Evolutionary conservation across 331 rosid species (phyloP), one percentile per base, ranked within the genome.

Genomic region (Malus hybrid): DNA sequence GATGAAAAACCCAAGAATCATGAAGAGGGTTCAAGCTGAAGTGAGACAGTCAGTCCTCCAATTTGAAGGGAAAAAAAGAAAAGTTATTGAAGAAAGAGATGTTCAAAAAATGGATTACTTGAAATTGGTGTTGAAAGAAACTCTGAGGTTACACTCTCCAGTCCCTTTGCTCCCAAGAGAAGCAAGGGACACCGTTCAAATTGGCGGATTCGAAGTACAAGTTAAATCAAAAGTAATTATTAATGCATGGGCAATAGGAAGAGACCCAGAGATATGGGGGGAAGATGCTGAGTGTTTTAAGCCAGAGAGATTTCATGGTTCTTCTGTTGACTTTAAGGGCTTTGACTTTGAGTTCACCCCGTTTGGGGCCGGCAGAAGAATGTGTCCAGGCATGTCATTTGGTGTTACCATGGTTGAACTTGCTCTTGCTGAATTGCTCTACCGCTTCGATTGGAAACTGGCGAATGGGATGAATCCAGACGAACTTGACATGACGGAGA

Each of bases 61-160:
- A 28, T 28, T 7, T 1, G 68, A 3, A 10, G 79, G 76, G 28
- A 80, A 75, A 46, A 34, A 52, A 52, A 1, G 32, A 16, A 66
- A 31, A 34, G 31, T 85, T 6, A 28, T 28, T 28, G 0, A 66
- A 0, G 85, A 82, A 16, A 13, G 4, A 22, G 83, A 82, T 15
- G 0, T 80, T 28, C 1, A 44, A 4, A 42, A 67, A 28, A 79
- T 82, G 2, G 56, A 39, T 6, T 82, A 85, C 79, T 34, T 85
- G 5, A 82, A 85, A 29, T 67, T 13, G 1, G 81, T 85, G 7
- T 57, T 85, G 5, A 80, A 74, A 67, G 83, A 80, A 34, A 85
- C 79, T 0, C 7, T 81, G 52, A 71, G 88, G 42, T 54, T 85
- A 29, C 85, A 81, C 70, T 77, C 88, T 16, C 86, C 84, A 2